phyloP scores from a whole-genome alignment of 192 early-diverging fungal species.

The Backusella morwellensis region DNA sequence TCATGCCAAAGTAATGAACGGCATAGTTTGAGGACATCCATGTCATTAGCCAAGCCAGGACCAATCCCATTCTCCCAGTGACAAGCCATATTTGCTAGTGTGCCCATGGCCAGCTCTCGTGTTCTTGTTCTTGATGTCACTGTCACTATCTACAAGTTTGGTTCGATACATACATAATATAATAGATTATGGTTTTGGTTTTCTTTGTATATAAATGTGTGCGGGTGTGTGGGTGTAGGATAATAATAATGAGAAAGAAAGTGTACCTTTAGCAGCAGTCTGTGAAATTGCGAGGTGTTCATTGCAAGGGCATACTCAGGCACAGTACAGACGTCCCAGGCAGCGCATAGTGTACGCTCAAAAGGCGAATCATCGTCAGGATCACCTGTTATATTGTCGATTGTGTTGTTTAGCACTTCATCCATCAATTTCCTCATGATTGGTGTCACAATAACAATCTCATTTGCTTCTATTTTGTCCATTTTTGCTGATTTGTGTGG shows the following conservation, averaged over 20 bases:
- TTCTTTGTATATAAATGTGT: not conserved
- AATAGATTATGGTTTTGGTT: not conserved
- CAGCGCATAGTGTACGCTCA: slow-evolving; percentile 31
- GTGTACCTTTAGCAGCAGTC: slow-evolving; percentile 30
- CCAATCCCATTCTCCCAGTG: slow-evolving; percentile 28
- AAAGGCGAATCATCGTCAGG: slow-evolving; percentile 32
- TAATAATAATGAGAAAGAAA: not conserved
- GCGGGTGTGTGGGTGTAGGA: not conserved
- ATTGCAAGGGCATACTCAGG: slow-evolving; percentile 27
- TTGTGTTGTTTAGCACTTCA: slow-evolving; percentile 4
- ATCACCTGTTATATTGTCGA: not conserved
- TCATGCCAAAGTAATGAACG: slow-evolving; percentile 24
- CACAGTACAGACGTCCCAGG: slow-evolving; percentile 32
- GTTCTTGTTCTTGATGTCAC: slow-evolving; percentile 26
- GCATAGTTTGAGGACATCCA: slow-evolving; percentile 27
- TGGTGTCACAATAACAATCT: slow-evolving; percentile 14
- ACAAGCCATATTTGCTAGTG: slow-evolving; percentile 38
- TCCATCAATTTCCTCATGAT: slow-evolving; percentile 26
- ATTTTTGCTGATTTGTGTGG: not conserved
- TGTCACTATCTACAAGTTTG: slow-evolving; percentile 24
- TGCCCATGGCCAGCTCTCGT: slow-evolving; percentile 34
- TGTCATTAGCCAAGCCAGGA: slow-evolving; percentile 22
- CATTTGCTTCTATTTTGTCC: slow-evolving; percentile 7
- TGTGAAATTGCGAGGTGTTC: slow-evolving; percentile 16
- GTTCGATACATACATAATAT: not conserved